Base-by-base conservation (phyloP, 148 eudicot genomes). In the Fagopyrum tataricum region DNA sequence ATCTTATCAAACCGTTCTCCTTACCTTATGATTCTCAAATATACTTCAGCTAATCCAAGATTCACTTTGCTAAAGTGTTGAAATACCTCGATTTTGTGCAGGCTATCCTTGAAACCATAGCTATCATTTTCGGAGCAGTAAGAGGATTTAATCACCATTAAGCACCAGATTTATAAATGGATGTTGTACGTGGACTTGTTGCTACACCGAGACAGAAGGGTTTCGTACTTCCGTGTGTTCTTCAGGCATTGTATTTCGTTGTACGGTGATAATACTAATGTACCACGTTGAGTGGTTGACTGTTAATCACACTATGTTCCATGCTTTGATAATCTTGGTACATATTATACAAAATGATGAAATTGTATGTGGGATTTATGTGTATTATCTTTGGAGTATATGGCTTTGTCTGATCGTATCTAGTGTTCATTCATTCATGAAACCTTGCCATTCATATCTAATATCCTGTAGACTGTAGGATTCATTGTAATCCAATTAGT, bases 91-190 rank as follows among this genome's bases (percentile, higher is more conserved):
- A 53, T 41, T 71, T 70, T 67, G 49, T 81, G 79, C 87, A 87
- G 91, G 87, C 91, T 55, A 78, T 82, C 53, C 49, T 85, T 43
- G 87, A 82, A 46, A 77, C 82, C 31, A 75, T 87, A 76, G 87
- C 87, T 70, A 69, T 86, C 56, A 51, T 83, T 12, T 71, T 85
- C 42, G 88, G 91, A 18, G 79, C 68, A 68, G 52, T 84, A 0
- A 67, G 51, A 42, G 24, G 81, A n/a, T 13, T 31, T 18, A 43
- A 20, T 64, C 83, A 79, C 55, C 78, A 86, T 75, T 72, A 72
- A 69, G 62, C 69, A 42, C 70, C 20, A 41, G 72, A 47, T 39
- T 47, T 37, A 24, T 58, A 9, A 58, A 58, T 58, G 37, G 24
- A 49, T 15, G 53, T 49, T n/a, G n/a, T 49, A 15, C 6, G n/a